These are phyloP conservation scores for Pythium monospermum DNA, from an alignment of 352 stramenopile genomes.

Conservation along the genomic window DNA sequence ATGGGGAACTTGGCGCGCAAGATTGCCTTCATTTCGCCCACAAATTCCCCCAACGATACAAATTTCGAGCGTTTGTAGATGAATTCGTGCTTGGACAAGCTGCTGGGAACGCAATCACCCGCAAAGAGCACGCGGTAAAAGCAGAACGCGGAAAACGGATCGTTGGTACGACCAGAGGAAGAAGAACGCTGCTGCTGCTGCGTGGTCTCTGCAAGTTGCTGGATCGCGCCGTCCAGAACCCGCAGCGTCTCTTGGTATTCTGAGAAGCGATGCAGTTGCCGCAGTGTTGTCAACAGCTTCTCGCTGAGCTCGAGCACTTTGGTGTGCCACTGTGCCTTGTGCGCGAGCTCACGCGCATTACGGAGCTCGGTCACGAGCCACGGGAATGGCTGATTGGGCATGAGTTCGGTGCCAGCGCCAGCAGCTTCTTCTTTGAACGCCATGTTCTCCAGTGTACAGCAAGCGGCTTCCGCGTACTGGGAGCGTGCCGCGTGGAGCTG, in stretches of 20 bases:
- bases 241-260: slow-evolving; percentile 53
- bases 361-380: slow-evolving; percentile 43
- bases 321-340: slow-evolving; percentile 42
- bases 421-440: slow-evolving; percentile 24
- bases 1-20: slow-evolving; percentile 43
- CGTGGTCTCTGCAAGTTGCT: slow-evolving; percentile 20
- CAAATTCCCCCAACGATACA: slow-evolving; percentile 59
- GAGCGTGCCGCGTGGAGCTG: slow-evolving; percentile 39
- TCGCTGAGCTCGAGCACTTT: slow-evolving; percentile 58
- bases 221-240: slow-evolving; percentile 29
- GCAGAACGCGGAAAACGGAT: slow-evolving; percentile 12
- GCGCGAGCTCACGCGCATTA: slow-evolving; percentile 30
- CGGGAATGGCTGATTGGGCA: background rate
- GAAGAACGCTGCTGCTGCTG: background rate
- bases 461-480: slow-evolving; percentile 50
- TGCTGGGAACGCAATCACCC: slow-evolving; percentile 44
- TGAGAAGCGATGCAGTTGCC: slow-evolving; percentile 24
- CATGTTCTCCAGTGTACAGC: slow-evolving; percentile 50
- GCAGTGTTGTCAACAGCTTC: slow-evolving; percentile 32
- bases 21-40: slow-evolving; percentile 54
- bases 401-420: background rate
- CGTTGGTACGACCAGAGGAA: no score
- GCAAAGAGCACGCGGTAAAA: slow-evolving; percentile 58
- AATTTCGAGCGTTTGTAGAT: slow-evolving; percentile 77
- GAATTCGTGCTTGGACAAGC: slow-evolving; percentile 42